Evolutionary conservation across 768 basidiomycete species (phyloP).

Genomic region (Boletus rubroflammeus): DNA sequence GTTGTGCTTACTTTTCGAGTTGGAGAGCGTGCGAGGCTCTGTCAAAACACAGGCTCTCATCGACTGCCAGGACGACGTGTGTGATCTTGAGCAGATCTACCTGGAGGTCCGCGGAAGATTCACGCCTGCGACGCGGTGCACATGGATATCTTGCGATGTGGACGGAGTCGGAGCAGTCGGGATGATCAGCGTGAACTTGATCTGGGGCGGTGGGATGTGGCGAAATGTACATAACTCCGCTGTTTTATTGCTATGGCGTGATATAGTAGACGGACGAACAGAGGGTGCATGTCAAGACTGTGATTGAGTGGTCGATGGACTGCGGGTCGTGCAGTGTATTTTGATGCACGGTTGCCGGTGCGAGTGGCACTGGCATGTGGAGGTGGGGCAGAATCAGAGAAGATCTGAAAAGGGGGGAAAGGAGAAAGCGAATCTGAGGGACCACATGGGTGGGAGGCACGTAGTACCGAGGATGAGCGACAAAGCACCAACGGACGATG

Average conservation of each 20-base stretch:
- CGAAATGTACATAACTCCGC: slow-evolving; percentile 16
- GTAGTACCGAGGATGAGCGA: slow-evolving; percentile 14
- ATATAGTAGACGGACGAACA: slow-evolving; percentile 2
- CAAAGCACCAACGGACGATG: slow-evolving; percentile 3
- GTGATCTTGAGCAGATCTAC: slow-evolving; percentile 25
- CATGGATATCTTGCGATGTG: slow-evolving; percentile 32
- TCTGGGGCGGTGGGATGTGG: slow-evolving; percentile 23
- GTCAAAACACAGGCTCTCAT: slow-evolving; percentile 8
- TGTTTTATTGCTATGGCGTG: slow-evolving; percentile 14
- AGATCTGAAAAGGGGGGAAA: slow-evolving; percentile 20
- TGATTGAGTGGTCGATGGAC: slow-evolving; percentile 6
- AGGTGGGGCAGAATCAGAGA: slow-evolving; percentile 22
- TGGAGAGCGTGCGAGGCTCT: neutral
- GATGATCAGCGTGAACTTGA: slow-evolving; percentile 23
- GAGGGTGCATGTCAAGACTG: neutral
- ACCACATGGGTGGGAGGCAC: slow-evolving; percentile 27
- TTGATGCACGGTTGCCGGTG: neutral
- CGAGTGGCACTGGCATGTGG: slow-evolving; percentile 10
- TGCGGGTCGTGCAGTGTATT: neutral
- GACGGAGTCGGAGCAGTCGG: slow-evolving; percentile 29
- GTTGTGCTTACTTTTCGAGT: slow-evolving; percentile 22
- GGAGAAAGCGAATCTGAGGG: slow-evolving; percentile 26
- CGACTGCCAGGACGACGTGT: slow-evolving; percentile 19
- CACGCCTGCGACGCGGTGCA: slow-evolving; percentile 24
- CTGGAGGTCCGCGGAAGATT: slow-evolving; percentile 33